A percentile compares a stretch with the other conserved stretches of the same genome.
These are phyloP conservation scores for Laburnicola sp. DNA, from an alignment of 2,329 filamentous ascomycete genomes.

Conservation along the genomic window DNA sequence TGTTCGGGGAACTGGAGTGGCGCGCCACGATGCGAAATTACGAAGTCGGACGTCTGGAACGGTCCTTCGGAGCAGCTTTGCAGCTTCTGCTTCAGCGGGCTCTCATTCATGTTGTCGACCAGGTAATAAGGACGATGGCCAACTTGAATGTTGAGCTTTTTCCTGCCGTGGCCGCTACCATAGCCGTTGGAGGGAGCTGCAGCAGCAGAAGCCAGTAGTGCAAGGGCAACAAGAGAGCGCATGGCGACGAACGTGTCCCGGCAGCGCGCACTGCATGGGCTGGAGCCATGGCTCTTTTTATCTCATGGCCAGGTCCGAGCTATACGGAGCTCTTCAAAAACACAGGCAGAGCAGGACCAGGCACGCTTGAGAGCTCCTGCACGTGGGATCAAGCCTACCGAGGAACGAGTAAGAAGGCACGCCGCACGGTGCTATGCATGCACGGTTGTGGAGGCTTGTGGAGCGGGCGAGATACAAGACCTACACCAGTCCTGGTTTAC, in stretches of 20 bases:
- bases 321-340: constrained; percentile 5
- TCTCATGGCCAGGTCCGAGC: constrained; percentile 15
- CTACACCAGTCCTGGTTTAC: neutral
- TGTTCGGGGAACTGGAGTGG: constrained; percentile 44
- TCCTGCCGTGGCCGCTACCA: constrained; percentile 15
- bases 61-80: constrained; percentile 43
- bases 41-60: constrained; percentile 40
- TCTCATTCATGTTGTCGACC: constrained; percentile 44
- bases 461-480: neutral
- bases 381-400: constrained; percentile 21
- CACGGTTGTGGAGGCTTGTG: neutral
- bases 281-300: constrained; percentile 27
- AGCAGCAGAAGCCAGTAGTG: constrained; percentile 34
- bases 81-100: constrained; percentile 43
- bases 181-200: constrained; percentile 26
- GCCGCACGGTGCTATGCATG: neutral
- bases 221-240: constrained; percentile 33
- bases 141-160: constrained; percentile 39
- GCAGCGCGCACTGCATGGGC: constrained; percentile 14
- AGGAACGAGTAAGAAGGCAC: too few relatives aligned
- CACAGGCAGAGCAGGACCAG: constrained; percentile 18
- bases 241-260: constrained; percentile 29
- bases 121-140: constrained; percentile 44
- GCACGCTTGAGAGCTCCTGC: constrained; percentile 23
- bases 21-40: constrained; percentile 43